A percentile compares a stretch with the other conserved stretches of the same genome.
Evolutionary conservation across 1,284 basidiomycete species (phyloP).

Genomic region (Paramarasmius palmivorus): DNA sequence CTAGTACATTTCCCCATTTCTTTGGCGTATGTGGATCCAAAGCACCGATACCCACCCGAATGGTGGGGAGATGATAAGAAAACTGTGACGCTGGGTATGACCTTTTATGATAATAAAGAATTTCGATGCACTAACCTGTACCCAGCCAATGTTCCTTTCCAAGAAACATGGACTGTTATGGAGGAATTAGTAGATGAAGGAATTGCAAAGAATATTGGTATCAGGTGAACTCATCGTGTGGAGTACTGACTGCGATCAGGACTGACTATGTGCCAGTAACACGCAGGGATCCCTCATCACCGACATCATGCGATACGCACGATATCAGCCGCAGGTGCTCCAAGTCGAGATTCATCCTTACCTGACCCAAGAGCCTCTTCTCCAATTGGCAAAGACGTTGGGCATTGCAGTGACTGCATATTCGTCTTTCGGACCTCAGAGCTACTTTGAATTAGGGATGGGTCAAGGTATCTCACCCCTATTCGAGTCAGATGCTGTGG

Average conservation of each 20-base stretch:
- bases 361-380: constrained; percentile 65
- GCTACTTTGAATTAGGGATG: constrained; percentile 66
- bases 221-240: constrained; percentile 40
- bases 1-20: constrained; percentile 81
- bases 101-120: constrained; percentile 10
- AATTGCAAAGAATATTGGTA: constrained; percentile 73
- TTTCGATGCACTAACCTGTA: constrained; percentile 7
- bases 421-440: constrained; percentile 74
- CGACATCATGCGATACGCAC: constrained; percentile 72
- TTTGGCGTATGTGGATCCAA: constrained; percentile 74
- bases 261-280: constrained; percentile 45
- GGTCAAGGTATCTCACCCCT: constrained; percentile 51
- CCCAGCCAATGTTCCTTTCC: constrained; percentile 64
- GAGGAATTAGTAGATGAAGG: constrained; percentile 74
- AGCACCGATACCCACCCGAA: constrained; percentile 75
- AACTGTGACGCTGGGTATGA: constrained; percentile 49
- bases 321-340: constrained; percentile 68
- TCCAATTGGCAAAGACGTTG: constrained; percentile 58
- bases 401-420: constrained; percentile 77
- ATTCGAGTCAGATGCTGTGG: constrained; percentile 51
- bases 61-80: constrained; percentile 72
- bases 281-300: constrained; percentile 61
- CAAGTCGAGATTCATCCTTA: constrained; percentile 83
- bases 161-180: constrained; percentile 77
- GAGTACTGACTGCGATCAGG: not conserved